These are phyloP conservation scores for Whalleya microplaca DNA, from an alignment of 2,329 filamentous ascomycete species.

Conservation along the genomic window DNA sequence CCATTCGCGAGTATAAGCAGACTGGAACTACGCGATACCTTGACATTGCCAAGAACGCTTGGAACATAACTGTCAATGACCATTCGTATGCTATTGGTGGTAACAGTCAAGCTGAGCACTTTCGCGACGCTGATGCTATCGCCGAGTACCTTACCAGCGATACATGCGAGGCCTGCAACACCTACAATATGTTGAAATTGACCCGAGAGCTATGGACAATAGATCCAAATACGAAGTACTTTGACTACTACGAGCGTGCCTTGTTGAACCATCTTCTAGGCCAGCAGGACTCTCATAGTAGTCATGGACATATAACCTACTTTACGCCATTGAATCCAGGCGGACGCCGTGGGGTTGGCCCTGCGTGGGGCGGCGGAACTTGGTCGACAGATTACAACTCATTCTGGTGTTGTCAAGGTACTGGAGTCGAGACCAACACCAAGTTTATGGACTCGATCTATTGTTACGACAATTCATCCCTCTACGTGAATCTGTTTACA, in stretches of 20 bases:
- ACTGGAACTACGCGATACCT: constrained; percentile 49
- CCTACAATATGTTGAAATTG: constrained; percentile 61
- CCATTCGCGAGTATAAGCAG: constrained; percentile 51
- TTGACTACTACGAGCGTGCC: constrained; percentile 57
- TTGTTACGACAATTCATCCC: constrained; percentile 44
- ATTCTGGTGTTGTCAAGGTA: constrained; percentile 60
- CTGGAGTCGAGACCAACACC: constrained; percentile 56
- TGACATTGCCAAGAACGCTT: constrained; percentile 54
- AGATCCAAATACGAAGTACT: constrained; percentile 48
- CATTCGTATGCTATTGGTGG: constrained; percentile 58
- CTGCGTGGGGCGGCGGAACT: constrained; percentile 57
- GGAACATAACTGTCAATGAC: constrained; percentile 48
- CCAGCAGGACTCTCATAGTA: constrained; percentile 47
- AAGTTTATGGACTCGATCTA: constrained; percentile 58
- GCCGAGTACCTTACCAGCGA: constrained; percentile 47
- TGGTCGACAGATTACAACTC: constrained; percentile 58
- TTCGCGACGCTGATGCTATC: constrained; percentile 50
- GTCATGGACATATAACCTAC: constrained; percentile 56
- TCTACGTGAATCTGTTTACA: constrained; percentile 55
- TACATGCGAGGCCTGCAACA: constrained; percentile 57
- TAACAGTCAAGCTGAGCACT: constrained; percentile 58
- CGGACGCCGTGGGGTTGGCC: constrained; percentile 51
- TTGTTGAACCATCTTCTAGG: constrained; percentile 56
- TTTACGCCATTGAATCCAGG: constrained; percentile 55
- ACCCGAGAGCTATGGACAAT: constrained; percentile 54